Evolutionary conservation across 306 rosid genomes (phyloP).

Genomic region (Acacia confusa): DNA sequence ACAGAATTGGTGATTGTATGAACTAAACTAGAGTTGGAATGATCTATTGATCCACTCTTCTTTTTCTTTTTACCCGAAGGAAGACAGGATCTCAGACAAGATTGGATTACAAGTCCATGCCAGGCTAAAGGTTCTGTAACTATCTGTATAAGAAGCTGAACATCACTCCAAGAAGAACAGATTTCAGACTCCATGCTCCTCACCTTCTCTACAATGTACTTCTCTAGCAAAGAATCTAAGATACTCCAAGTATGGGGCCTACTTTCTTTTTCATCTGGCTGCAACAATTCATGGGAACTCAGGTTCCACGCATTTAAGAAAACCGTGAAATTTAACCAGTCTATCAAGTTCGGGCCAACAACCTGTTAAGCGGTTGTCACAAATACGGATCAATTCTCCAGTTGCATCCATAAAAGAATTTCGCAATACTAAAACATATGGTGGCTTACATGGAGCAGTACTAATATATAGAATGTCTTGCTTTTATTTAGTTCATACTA

Average conservation of each 20-base stretch:
- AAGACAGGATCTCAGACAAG: slow-evolving; percentile 69
- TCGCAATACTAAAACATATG: background rate
- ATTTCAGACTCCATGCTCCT: slow-evolving; percentile 48
- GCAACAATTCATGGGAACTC: slow-evolving; percentile 61
- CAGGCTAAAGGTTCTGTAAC: slow-evolving; percentile 91
- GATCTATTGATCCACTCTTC: slow-evolving; percentile 66
- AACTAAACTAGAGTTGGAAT: slow-evolving; percentile 44
- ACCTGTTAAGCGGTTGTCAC: slow-evolving; percentile 51
- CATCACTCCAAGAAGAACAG: slow-evolving; percentile 51
- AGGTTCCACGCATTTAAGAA: slow-evolving; percentile 84
- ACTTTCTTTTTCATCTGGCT: slow-evolving; percentile 43
- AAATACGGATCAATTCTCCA: slow-evolving; percentile 22
- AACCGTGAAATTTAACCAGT: slow-evolving; percentile 87
- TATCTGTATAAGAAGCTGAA: slow-evolving; percentile 65
- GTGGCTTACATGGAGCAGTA: background rate
- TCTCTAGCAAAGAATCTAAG: slow-evolving; percentile 72
- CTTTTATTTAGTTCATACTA: background rate
- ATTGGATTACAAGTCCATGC: slow-evolving; percentile 85
- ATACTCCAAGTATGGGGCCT: slow-evolving; percentile 55
- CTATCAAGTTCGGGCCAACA: slow-evolving; percentile 67
- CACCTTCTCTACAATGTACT: slow-evolving; percentile 52
- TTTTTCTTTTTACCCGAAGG: slow-evolving; percentile 91
- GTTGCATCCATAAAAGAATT: slow-evolving; percentile 11
- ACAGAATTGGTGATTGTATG: slow-evolving; percentile 53
- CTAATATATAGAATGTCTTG: background rate